Conservation (phyloP, 345 rosid genomes). For the Microcos paniculata region DNA sequence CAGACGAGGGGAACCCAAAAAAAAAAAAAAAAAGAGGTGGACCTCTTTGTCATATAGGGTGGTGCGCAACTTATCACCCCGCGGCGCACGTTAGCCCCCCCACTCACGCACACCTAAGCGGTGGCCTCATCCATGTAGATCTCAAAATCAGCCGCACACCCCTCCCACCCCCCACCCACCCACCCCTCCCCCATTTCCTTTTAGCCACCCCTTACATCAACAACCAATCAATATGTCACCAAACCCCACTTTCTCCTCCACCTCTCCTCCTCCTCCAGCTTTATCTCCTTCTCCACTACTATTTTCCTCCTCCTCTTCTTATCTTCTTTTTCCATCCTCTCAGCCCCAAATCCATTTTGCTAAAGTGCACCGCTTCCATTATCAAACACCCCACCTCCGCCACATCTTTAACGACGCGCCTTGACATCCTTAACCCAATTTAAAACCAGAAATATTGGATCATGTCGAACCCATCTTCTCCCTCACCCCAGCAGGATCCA, state of each 20-base stretch:
- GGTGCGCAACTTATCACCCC: constrained; percentile 22
- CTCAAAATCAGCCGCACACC: constrained; percentile 59
- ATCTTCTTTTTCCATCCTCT: not conserved
- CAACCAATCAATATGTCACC: constrained; percentile 40
- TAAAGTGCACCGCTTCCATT: constrained; percentile 26
- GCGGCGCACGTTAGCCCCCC: constrained; percentile 49
- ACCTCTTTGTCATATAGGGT: constrained; percentile 12
- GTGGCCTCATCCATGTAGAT: constrained; percentile 43
- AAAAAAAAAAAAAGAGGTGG: constrained; percentile 16
- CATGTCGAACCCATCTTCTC: constrained; percentile 46
- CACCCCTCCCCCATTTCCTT: constrained; percentile 11
- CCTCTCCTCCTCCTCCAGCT: constrained; percentile 32
- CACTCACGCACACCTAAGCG: constrained; percentile 30
- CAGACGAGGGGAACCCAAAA: not conserved
- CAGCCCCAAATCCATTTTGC: constrained; percentile 3
- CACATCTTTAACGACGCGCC: constrained; percentile 5
- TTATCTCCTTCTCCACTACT: constrained; percentile 4
- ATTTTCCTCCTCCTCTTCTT: constrained; percentile 12
- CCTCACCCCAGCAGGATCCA: constrained; percentile 18
- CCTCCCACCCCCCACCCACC: constrained; percentile 34
- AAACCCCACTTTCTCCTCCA: constrained; percentile 37
- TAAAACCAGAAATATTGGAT: not conserved
- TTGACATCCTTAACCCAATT: not conserved
- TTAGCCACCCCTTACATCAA: constrained; percentile 8
- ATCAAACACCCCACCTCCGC: constrained; percentile 29